Percentiles rank a stretch among this genome's conserved stretches.
Conservation (phyloP, 179 eudicot genomes). For the Corrigiola litoralis region DNA sequence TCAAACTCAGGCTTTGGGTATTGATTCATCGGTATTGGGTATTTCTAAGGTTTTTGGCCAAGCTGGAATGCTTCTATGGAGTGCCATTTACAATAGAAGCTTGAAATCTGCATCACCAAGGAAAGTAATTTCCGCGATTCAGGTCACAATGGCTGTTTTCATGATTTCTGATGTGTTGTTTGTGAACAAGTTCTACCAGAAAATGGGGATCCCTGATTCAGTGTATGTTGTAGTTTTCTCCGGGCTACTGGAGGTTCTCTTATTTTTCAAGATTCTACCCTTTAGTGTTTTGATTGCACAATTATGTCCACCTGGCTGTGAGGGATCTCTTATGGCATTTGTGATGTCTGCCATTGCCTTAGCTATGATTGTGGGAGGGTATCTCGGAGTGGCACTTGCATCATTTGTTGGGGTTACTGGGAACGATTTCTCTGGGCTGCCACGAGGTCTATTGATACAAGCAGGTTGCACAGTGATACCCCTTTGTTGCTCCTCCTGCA, state of each 20-base stretch:
- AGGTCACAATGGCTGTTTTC: slow-evolving; percentile 60
- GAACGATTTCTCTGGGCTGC: slow-evolving; percentile 66
- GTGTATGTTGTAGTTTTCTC: slow-evolving; percentile 67
- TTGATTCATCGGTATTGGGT: slow-evolving; percentile 72
- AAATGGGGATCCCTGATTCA: slow-evolving; percentile 65
- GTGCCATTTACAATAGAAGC: slow-evolving; percentile 48
- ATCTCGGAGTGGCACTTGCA: slow-evolving; percentile 81
- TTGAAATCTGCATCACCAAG: slow-evolving; percentile 63
- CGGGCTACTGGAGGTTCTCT: slow-evolving; percentile 64
- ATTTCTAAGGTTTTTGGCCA: slow-evolving; percentile 93
- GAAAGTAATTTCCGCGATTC: slow-evolving; percentile 63
- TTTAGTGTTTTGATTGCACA: slow-evolving; percentile 73
- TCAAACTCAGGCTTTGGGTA: slow-evolving; percentile 63
- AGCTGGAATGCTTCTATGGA: slow-evolving; percentile 78
- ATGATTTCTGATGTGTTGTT: slow-evolving; percentile 78
- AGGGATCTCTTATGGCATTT: slow-evolving; percentile 94
- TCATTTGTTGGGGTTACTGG: slow-evolving; percentile 58
- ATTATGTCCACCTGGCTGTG: slow-evolving; percentile 85
- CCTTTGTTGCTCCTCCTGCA: slow-evolving; percentile 54
- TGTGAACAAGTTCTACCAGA: slow-evolving; percentile 61
- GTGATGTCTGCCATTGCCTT: slow-evolving; percentile 79
- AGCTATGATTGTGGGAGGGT: slow-evolving; percentile 76
- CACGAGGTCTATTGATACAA: slow-evolving; percentile 57
- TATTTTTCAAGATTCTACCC: slow-evolving; percentile 75
- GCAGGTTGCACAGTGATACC: slow-evolving; percentile 69